Evolutionary conservation across 306 rosid genomes (phyloP), one percentile per base, ranked within the genome.

Genomic region (Glycine soja): DNA sequence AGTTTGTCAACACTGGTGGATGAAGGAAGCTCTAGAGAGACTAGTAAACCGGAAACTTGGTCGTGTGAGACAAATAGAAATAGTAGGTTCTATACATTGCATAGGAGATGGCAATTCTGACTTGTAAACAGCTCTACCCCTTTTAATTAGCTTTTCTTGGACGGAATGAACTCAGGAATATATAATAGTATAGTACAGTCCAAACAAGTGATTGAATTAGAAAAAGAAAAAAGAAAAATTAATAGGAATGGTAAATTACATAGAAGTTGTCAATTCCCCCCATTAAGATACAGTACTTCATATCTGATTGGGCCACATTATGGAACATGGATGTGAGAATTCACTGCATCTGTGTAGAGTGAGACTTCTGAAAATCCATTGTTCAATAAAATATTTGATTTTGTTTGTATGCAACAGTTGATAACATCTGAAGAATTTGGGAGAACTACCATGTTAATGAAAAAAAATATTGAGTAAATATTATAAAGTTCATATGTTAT

Each of bases 1-100:
- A 83, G 97, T 83, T 47, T 94, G 98, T 81, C 90, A 87, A 77
- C 94, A 94, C 80, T 73, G 84, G 96, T 94, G 98, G 98, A 94
- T 94, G 98, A 94, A 89, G 80, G 98, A 94, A 56, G 98, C 98
- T 8, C 75, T 94, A 18, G 97, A 94, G 40, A 78, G 83, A 80
- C 84, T 94, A 68, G 94, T 90, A 18, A 85, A 63, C 30, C 30
- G 50, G 47, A 85, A 82, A 65, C 76, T 72, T 34, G 72, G 63
- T 36, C 75, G 8, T 53, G 82, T 71, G 9, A 70, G 81, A 57
- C 66, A 81, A 77, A 74, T 48, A 53, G 24, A 24, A 24, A 24
- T 36, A 36, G 40, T 59, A 10, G 74, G 81, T 50, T 77, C 80
- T 56, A 34, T 78, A 48, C 82, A 83, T 16, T 82, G 85, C 66